A percentile compares a stretch with the other conserved stretches of the same genome.
phyloP scores from a whole-genome alignment of 2,329 filamentous ascomycete genomes.

The Onygenales sp. region DNA sequence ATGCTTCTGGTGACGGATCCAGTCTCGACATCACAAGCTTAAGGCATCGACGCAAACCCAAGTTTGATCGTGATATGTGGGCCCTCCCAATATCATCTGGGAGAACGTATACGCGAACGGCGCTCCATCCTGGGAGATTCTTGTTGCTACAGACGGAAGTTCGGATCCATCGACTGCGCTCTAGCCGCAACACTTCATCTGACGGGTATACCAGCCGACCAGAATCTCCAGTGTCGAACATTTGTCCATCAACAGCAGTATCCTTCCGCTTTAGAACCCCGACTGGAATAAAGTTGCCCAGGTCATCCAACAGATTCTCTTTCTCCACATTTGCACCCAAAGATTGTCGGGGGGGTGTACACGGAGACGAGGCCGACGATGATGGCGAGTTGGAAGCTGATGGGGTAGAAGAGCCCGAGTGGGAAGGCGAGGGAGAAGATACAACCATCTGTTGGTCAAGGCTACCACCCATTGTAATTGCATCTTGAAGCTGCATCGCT shows the following conservation, averaged over 20 bases:
- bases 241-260: background rate
- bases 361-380: background rate
- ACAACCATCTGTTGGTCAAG: background rate
- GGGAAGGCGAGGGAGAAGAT: background rate
- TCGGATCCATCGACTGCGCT: conserved; percentile 28
- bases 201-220: conserved; percentile 7
- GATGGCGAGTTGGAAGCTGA: background rate
- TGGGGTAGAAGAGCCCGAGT: background rate
- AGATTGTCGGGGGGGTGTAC: background rate
- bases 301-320: conserved; percentile 7
- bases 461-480: background rate
- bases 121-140: conserved; percentile 11
- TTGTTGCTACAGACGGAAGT: conserved; percentile 14
- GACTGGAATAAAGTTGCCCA: conserved; percentile 21
- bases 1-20: conserved; percentile 29
- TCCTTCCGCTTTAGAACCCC: conserved; percentile 19
- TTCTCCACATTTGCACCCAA: conserved; percentile 4
- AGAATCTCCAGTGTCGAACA: background rate
- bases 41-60: conserved; percentile 25
- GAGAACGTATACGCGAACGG: conserved; percentile 29
- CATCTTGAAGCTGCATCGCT: background rate
- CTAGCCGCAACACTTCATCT: conserved; percentile 18
- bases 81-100: conserved; percentile 30
- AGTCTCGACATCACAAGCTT: conserved; percentile 31
- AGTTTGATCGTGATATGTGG: conserved; percentile 24